Percentiles rank a stretch among this genome's conserved stretches.
Evolutionary conservation across 1,139 yeast genomes (phyloP).

Genomic region (Kodamaea anthophila): DNA sequence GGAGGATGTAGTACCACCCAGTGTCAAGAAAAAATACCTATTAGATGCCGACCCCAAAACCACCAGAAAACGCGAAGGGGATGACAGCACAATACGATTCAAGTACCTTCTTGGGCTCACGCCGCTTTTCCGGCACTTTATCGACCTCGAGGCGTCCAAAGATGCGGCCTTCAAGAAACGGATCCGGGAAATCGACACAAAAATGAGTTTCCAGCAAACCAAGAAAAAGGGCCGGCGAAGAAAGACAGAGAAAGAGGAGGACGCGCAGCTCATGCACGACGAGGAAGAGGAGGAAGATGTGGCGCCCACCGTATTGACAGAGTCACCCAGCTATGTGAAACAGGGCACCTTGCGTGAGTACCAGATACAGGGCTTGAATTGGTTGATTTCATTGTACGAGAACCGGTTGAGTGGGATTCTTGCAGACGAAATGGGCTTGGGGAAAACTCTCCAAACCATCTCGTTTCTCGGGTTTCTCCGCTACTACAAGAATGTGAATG

Average conservation of each 20-base stretch:
- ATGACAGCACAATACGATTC: constrained; percentile 74
- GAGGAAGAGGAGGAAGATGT: constrained; percentile 55
- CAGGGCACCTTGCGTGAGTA: constrained; percentile 73
- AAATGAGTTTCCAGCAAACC: constrained; percentile 17
- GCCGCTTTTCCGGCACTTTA: constrained; percentile 82
- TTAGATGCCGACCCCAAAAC: constrained; percentile 46
- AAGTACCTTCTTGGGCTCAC: constrained; percentile 77
- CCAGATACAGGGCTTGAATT: constrained; percentile 49
- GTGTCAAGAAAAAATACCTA: constrained; percentile 43
- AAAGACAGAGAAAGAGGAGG: constrained; percentile 88
- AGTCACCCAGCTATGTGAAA: constrained; percentile 64
- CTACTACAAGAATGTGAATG: constrained; percentile 69
- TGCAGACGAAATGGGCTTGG: constrained; percentile 49
- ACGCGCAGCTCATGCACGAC: constrained; percentile 75
- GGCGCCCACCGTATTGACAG: constrained; percentile 61
- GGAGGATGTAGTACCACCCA: constrained; percentile 2
- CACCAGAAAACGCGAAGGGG: constrained; percentile 52
- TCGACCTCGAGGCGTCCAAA: constrained; percentile 70
- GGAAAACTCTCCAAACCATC: constrained; percentile 44
- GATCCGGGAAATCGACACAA: constrained; percentile 49
- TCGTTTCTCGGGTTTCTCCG: constrained; percentile 79
- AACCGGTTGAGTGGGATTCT: constrained; percentile 40
- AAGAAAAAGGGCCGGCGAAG: constrained; percentile 30
- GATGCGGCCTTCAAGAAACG: constrained; percentile 61
- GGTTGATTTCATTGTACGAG: constrained; percentile 42